A percentile compares a stretch with the other conserved stretches of the same genome.
These are phyloP conservation scores for Candida takata DNA, from an alignment of 805 yeast species.

Conservation along the genomic window DNA sequence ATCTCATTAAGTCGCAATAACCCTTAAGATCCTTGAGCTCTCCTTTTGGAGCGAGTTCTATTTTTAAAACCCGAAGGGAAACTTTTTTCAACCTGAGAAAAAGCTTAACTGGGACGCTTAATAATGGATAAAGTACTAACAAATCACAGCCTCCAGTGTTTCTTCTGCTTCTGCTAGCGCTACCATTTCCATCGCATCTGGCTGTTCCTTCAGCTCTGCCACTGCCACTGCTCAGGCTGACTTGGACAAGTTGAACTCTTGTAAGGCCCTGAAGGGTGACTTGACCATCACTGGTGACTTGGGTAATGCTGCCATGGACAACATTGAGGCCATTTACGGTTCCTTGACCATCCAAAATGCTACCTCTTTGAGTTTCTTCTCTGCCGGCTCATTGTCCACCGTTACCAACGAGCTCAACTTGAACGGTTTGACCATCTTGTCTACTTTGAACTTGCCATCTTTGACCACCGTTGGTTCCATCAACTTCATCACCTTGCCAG, in stretches of 20 bases:
- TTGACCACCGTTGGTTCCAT: slow-evolving; percentile 79
- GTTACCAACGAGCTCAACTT: slow-evolving; percentile 68
- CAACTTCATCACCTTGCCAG: slow-evolving; percentile 79
- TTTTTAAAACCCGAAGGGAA: no score
- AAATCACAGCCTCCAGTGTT: slow-evolving; percentile 31
- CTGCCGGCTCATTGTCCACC: slow-evolving; percentile 73
- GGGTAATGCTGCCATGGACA: slow-evolving; percentile 61
- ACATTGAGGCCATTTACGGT: slow-evolving; percentile 75
- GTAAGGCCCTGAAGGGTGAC: slow-evolving; percentile 78
- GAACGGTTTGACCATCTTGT: slow-evolving; percentile 56
- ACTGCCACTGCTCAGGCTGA: slow-evolving; percentile 80
- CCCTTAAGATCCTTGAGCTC: no score
- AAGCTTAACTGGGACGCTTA: neutral
- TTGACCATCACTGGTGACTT: slow-evolving; percentile 61
- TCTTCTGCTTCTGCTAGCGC: slow-evolving; percentile 51
- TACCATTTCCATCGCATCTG: slow-evolving; percentile 41
- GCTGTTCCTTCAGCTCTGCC: slow-evolving; percentile 57
- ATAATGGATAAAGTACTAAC: slow-evolving; percentile 6
- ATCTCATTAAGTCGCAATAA: no score
- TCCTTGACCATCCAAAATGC: slow-evolving; percentile 62
- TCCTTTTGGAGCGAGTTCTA: no score
- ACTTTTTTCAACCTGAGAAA: no score
- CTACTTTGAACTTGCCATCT: slow-evolving; percentile 65
- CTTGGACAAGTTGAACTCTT: slow-evolving; percentile 63
- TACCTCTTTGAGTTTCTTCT: slow-evolving; percentile 50